Base-by-base conservation (phyloP, 2,329 filamentous ascomycete species). In the Colletotrichum limetticola region DNA sequence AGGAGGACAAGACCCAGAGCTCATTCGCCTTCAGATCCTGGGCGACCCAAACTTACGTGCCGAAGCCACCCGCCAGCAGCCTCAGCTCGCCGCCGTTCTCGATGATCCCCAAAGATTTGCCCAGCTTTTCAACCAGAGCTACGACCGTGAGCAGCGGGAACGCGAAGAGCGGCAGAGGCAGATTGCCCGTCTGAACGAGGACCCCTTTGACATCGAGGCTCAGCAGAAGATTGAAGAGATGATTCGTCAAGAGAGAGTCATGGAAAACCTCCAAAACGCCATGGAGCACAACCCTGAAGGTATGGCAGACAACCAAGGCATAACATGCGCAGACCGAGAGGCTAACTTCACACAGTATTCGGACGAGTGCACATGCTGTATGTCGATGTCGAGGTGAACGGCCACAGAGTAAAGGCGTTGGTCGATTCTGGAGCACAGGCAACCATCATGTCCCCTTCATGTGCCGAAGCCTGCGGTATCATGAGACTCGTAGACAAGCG, bases 241-340 rank as follows among this genome's bases (percentile, higher is more conserved):
- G 83, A 99, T 99, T 80, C 92, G 97, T 68, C 94, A 98, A 83
- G 94, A 98, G 84, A 89, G 93, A 19, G 96, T 99, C 58, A 95
- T 96, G 83, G 95, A 98, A 84, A 99, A 99, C 79, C 83, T 98
- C 73, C 95, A 98, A 80, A 97, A 95, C 83, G 97, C 97, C 55
- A 96, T 98, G 89, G 96, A 98, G 84, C 93, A 98, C 83, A 98
- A 97, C 79, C 97, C 97, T 0, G 97, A 98, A 90, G 96, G 96
- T 97, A 85, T 78, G 89, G 5, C 22, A 11, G 28, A 12, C 30
- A 11, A 22, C n/a, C n/a, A 46, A 71, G 12, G 37, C 28, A 26
- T 30, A 14, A 37, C 8, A 14, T 58, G 14, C 30, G 8, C 26
- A 5, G n/a, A 14, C 22, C 57, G 35, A 12, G 8, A 49, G 46